phyloP scores from a whole-genome alignment of 2,329 filamentous ascomycete genomes.

The Neofusicoccum kwambonambiense region DNA sequence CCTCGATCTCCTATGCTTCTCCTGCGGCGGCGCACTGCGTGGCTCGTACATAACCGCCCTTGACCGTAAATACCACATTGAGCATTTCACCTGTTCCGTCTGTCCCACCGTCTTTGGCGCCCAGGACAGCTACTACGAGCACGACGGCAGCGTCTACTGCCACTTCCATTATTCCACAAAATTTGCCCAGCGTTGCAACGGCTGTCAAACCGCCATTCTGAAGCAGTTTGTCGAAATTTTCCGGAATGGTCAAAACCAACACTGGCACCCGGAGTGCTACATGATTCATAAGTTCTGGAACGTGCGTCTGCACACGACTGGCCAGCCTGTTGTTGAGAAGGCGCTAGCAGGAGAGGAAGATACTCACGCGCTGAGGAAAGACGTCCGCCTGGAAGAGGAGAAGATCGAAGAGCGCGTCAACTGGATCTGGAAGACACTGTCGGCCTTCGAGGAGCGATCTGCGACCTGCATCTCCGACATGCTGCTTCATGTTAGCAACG shows the following conservation, averaged over 20 bases:
- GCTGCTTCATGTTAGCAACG: slow-evolving; percentile 97
- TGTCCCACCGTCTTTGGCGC: slow-evolving; percentile 98
- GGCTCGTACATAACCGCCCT: slow-evolving; percentile 98
- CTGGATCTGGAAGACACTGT: slow-evolving; percentile 96
- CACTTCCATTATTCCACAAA: slow-evolving; percentile 99
- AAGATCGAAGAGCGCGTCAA: slow-evolving; percentile 97
- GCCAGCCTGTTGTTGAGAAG: slow-evolving; percentile 38
- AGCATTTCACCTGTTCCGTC: slow-evolving; percentile 97
- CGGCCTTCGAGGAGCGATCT: slow-evolving; percentile 94
- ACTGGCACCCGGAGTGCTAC: slow-evolving; percentile 99
- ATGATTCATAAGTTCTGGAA: slow-evolving; percentile 99
- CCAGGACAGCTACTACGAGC: slow-evolving; percentile 98
- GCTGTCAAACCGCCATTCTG: slow-evolving; percentile 92
- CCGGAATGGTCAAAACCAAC: slow-evolving; percentile 94
- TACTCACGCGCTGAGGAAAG: slow-evolving; percentile 67
- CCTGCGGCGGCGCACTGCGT: slow-evolving; percentile 87
- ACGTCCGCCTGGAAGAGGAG: slow-evolving; percentile 83
- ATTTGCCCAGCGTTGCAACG: slow-evolving; percentile 93
- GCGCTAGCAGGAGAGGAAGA: slow-evolving; percentile 52
- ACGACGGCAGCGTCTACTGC: slow-evolving; percentile 93
- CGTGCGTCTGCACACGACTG: slow-evolving; percentile 66
- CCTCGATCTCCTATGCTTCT: slow-evolving; percentile 84
- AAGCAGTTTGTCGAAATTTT: slow-evolving; percentile 99
- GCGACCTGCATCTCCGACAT: slow-evolving; percentile 98
- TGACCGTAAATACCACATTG: slow-evolving; percentile 97